A percentile compares a stretch with the other conserved stretches of the same genome.
Conservation (phyloP, 2,329 filamentous ascomycete genomes). For the Monosporascus sp. region DNA sequence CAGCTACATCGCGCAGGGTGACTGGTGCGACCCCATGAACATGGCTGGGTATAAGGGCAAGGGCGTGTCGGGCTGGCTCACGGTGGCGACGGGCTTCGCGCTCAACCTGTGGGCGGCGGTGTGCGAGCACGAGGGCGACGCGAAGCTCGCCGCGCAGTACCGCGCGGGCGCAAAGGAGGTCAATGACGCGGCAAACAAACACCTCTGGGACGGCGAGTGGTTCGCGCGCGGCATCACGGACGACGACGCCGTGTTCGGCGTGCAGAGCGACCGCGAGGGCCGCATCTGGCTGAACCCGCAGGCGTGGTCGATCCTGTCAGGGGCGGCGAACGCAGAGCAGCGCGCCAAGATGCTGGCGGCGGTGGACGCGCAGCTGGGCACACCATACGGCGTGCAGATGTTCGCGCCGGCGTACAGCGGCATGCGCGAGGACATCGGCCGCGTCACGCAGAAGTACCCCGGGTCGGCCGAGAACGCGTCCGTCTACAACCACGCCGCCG, state of each 20-base stretch:
- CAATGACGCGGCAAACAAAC: constrained; percentile 43
- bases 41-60: constrained; percentile 56
- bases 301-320: constrained; percentile 45
- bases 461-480: constrained; percentile 53
- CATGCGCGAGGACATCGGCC: constrained; percentile 54
- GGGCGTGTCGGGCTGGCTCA: constrained; percentile 54
- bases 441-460: constrained; percentile 53
- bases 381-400: constrained; percentile 50
- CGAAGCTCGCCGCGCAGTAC: constrained; percentile 37
- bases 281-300: constrained; percentile 56
- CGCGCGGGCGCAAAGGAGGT: constrained; percentile 37
- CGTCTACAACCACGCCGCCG: constrained; percentile 52
- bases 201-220: constrained; percentile 53
- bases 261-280: constrained; percentile 44
- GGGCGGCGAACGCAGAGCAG: constrained; percentile 39
- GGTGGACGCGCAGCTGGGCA: constrained; percentile 45
- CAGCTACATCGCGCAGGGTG: constrained; percentile 52
- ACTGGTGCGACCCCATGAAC: constrained; percentile 58
- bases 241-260: constrained; percentile 46
- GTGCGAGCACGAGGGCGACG: constrained; percentile 38
- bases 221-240: constrained; percentile 54
- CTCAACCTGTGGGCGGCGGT: constrained; percentile 48
- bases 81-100: constrained; percentile 48
- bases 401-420: constrained; percentile 47
- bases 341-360: constrained; percentile 39